Evolutionary conservation across 1,139 yeast genomes (phyloP), one percentile per base, ranked within the genome.

Genomic region (Yamadazyma dushanensis): DNA sequence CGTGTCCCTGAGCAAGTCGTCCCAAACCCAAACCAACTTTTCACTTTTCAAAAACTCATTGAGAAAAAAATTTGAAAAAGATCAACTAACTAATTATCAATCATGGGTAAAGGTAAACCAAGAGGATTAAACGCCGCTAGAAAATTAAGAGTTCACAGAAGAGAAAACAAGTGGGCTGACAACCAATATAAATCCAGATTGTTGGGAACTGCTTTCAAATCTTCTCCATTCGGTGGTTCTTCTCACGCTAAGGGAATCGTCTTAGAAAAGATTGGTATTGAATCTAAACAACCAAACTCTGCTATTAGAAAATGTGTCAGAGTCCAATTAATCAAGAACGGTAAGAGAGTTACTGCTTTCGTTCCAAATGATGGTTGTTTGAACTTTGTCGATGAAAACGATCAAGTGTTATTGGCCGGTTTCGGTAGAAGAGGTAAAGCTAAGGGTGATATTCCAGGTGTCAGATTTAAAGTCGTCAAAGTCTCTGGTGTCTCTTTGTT

Each of bases 341-440:
- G 98, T 80, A 92, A 92, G 87, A 92, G 88, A 81, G 98, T 94
- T 61, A 92, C 98, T 66, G 99, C 99, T 73, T 94, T 94, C 95
- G 99, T 94, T 70, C 98, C 99, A 76, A 92, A 92, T 67, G 99
- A 94, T 78, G 99, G 99, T 90, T 94, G 98, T 84, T 80, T 90
- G 75, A 92, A 92, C 92, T 92, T 84, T 62, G 97, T 92, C 63
- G 98, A 92, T 70, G 97, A 92, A 81, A 92, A 92, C 82, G 97
- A 92, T 79, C 97, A 92, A 77, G 98, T 92, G 62, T 81, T 92
- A 67, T 80, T 92, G 63, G 97, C 99, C 64, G 99, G 99, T 83
- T 94, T 94, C 88, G 99, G 99, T 87, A 89, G 98, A 81, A 92
- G 96, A 85, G 99, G 99, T 82, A 92, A 92, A 85, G 98, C 99